Evolutionary conservation across 1,139 yeast genomes (phyloP).

Genomic region (Oligophagozyma castellii): DNA sequence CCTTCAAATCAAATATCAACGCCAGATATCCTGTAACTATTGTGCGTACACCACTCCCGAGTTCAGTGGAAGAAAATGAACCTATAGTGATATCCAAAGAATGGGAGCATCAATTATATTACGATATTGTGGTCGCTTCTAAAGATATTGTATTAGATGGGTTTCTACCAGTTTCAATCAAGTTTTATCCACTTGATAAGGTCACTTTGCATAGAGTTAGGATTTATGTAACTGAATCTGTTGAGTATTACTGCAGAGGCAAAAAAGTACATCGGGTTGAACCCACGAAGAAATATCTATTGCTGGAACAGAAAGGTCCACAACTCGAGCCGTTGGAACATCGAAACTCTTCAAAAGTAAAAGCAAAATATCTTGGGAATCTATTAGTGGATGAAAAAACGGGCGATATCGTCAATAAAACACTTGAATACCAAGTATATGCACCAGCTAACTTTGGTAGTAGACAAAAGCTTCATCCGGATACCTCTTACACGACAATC

Average conservation of each 20-base stretch:
- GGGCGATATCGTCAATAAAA: constrained; percentile 35
- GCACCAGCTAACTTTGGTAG: constrained; percentile 90
- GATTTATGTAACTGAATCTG: constrained; percentile 72
- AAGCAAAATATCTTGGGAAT: constrained; percentile 30
- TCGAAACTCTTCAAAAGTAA: constrained; percentile 22
- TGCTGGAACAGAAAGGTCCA: constrained; percentile 67
- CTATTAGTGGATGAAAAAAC: constrained; percentile 25
- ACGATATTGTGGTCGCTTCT: constrained; percentile 81
- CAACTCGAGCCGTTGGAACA: constrained; percentile 21
- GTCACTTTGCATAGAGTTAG: constrained; percentile 77
- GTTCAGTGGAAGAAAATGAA: constrained; percentile 75
- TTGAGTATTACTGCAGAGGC: constrained; percentile 77
- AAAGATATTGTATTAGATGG: constrained; percentile 78
- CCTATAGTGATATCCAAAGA: constrained; percentile 83
- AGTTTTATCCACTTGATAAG: constrained; percentile 76
- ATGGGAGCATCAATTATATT: constrained; percentile 87
- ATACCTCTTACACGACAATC: constrained; percentile 59
- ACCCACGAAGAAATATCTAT: constrained; percentile 66
- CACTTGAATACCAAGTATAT: constrained; percentile 70
- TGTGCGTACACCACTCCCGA: constrained; percentile 65
- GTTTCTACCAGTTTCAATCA: constrained; percentile 69
- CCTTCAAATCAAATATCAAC: constrained; percentile 64
- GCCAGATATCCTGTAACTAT: constrained; percentile 54
- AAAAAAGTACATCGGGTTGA: constrained; percentile 85
- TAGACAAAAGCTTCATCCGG: constrained; percentile 42